Evolutionary conservation across 108 stramenopile species (phyloP), one percentile per base, ranked within the genome.

Genomic region (Fistulifera pelliculosa): DNA sequence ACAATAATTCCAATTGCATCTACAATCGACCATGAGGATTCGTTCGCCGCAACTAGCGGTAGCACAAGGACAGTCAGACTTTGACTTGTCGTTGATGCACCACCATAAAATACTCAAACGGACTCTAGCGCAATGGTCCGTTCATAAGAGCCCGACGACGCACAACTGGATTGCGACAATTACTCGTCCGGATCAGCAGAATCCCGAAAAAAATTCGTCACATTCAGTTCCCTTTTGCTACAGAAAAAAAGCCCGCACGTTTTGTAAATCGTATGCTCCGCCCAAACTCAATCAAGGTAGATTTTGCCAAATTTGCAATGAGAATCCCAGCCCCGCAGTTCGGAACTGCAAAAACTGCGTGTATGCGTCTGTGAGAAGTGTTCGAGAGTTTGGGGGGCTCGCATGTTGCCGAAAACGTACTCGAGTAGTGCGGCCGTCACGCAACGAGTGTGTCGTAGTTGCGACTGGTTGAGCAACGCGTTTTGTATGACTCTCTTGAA

Each of bases 371-470:
- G 87, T 63, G 62, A 69, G 31, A 67, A 64, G 26, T 80, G 73
- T 60, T 54, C 68, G 45, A 66, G 70, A 10, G 38, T 40, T 5
- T 90, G 87, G 87, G 65, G 60, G 15, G 51, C 49, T 18, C 56
- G 67, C 17, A 78, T 74, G 77, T 21, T 90, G 41, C 87, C 87
- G 15, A 76, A 81, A 31, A 83, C 87, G 1, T 90, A 83, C 67
- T 49, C 65, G 31, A 35, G 31, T 8, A 35, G 31, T 8, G 31
- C 31, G 8, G 31, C 31, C 8, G 3, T 35, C 6, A 35, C 31
- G 31, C 31, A 35, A 13, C 69, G 77, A 35, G 77, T 85, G 12
- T 90, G 87, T 59, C 63, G 52, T 17, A 66, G 74, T 49, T 90
- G 87, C 51, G 70, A 83, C 52, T 64, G 68, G 55, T 42, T 90